These are phyloP conservation scores for Termitomyces sp. DNA, from an alignment of 768 basidiomycete genomes.

Conservation along the genomic window DNA sequence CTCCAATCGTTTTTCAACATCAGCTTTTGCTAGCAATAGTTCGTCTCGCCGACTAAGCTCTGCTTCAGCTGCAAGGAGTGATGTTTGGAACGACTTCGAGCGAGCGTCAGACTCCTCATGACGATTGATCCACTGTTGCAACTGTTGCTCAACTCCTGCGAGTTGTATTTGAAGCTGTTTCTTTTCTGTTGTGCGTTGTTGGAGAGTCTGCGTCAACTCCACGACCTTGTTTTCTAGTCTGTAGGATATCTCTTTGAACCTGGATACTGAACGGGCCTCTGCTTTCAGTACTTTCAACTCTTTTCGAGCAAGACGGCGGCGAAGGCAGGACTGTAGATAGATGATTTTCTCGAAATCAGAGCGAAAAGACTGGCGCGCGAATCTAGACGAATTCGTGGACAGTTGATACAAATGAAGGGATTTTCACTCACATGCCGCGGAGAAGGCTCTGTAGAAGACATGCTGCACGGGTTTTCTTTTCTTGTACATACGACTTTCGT, in stretches of 20 bases:
- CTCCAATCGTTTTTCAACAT: conserved; percentile 75
- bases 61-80: conserved; percentile 63
- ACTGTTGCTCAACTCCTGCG: conserved; percentile 74
- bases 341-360: conserved; percentile 68
- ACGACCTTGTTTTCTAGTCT: conserved; percentile 98
- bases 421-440: conserved; percentile 70
- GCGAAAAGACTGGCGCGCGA: conserved; percentile 47
- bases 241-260: conserved; percentile 98
- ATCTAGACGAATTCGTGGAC: conserved; percentile 27
- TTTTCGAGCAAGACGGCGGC: conserved; percentile 81
- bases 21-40: conserved; percentile 67
- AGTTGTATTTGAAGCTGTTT: conserved; percentile 79
- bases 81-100: conserved; percentile 64
- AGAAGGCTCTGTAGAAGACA: conserved; percentile 73
- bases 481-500: conserved; percentile 51
- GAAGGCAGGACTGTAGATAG: conserved; percentile 86
- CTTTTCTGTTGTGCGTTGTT: conserved; percentile 86
- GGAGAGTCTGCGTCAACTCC: conserved; percentile 91
- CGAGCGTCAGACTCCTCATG: conserved; percentile 83
- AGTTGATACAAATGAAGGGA: neutral
- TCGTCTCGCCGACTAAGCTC: conserved; percentile 70
- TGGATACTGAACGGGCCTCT: conserved; percentile 95
- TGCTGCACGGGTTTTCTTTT: conserved; percentile 56
- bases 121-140: conserved; percentile 78
- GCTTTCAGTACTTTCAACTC: conserved; percentile 78